Base-by-base conservation (phyloP, 805 yeast species). In the Yarrowia hollandica region DNA sequence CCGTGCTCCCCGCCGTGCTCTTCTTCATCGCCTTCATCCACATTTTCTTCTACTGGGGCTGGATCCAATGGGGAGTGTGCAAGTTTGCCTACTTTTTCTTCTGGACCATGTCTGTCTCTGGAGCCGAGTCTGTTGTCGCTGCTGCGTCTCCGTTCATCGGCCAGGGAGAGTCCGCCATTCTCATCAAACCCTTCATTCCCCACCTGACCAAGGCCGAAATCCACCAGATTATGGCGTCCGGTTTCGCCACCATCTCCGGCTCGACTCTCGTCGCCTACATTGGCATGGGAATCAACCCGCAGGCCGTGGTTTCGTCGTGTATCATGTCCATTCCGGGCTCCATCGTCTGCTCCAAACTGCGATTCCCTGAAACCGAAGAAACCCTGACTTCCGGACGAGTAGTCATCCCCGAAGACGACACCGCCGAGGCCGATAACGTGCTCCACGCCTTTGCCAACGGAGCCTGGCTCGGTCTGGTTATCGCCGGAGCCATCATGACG, bases 271-370 rank as follows among this genome's bases (percentile, higher is more conserved):
- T 82, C 3, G 79, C 85, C 8, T 82, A 83, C 68, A 80, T 83
- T 61, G 83, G 84, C 4, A 74, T 82, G 68, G 87, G 87, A 30
- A 76, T 83, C 64, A 81, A 80, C 64, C 75, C 86, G 2, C 84
- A 81, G 64, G 85, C 85, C 5, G 74, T 83, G 66, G 81, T 82
- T 15, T 79, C 84, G n/a, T 79, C 85, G 25, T 83, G 87, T 74
- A 83, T 83, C 57, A 82, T 82, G 87, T 82, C 86, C 1, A 82
- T 82, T 67, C 87, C 87, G 5, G 84, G 84, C 34, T 78, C 85
- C 7, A 71, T 82, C 61, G 84, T 85, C 3, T 79, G 82, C 19
- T 79, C 85, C 14, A 82, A 82, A 65, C 73, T 82, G 62, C 76
- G 86, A 67, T 73, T 71, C 62, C 87, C 87, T 14, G 87, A 82